Conservation (phyloP, 208 protist genomes). For the Spironucleus salmonicida region DNA sequence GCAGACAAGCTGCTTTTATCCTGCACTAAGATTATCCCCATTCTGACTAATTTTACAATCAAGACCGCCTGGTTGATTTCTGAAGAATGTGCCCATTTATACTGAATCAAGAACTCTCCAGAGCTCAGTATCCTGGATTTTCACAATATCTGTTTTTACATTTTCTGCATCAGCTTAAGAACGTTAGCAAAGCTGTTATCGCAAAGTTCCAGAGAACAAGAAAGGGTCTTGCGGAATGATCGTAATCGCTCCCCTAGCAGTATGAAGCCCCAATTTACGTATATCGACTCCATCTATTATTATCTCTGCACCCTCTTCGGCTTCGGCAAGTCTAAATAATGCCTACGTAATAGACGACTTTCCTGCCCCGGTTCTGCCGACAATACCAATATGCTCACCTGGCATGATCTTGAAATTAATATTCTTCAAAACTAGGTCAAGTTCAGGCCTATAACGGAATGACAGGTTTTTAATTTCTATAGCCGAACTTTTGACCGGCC, state of each 20-base stretch:
- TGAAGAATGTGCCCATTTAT: constrained; percentile 27
- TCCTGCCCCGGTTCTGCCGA: constrained; percentile 48
- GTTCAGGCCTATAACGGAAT: constrained; percentile 39
- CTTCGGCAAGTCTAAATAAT: constrained; percentile 41
- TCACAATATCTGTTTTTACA: neutral
- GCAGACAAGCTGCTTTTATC: constrained; percentile 36
- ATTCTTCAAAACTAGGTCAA: constrained; percentile 34
- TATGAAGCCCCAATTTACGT: constrained; percentile 12
- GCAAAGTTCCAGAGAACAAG: constrained; percentile 43
- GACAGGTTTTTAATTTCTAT: constrained; percentile 35
- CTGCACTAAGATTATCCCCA: constrained; percentile 32
- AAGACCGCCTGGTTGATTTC: neutral
- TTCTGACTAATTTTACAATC: constrained; percentile 2
- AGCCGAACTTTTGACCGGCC: too few relatives aligned
- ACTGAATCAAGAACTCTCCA: constrained; percentile 15
- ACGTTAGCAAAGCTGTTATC: constrained; percentile 44
- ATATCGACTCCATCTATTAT: constrained; percentile 41
- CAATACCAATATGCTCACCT: constrained; percentile 47
- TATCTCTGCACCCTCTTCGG: constrained; percentile 19
- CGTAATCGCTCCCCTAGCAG: constrained; percentile 31
- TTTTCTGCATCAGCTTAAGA: neutral
- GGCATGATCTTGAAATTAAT: constrained; percentile 34
- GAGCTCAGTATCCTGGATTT: constrained; percentile 32
- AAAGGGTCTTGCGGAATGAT: constrained; percentile 49
- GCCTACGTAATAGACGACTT: constrained; percentile 41